Evolutionary conservation across 306 rosid genomes (phyloP).

Genomic region (Pachyrhizus erosus): DNA sequence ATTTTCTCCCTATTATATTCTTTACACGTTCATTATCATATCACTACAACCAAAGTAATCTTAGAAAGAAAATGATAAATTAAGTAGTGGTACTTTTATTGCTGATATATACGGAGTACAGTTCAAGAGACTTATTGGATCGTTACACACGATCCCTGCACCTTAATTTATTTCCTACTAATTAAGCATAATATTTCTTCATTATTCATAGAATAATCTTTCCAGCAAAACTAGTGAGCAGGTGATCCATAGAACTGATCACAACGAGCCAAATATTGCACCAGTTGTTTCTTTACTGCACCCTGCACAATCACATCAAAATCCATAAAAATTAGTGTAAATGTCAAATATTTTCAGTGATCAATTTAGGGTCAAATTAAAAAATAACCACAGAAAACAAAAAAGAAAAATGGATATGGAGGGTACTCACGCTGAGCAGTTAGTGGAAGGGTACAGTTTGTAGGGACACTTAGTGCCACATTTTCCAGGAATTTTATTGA

Average conservation of each 20-base stretch:
- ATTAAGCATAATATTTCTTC: neutral
- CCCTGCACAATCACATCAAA: slow-evolving; percentile 52
- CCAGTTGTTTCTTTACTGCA: slow-evolving; percentile 39
- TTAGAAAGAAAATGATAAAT: neutral
- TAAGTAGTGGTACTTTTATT: neutral
- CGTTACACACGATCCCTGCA: neutral
- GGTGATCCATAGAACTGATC: neutral
- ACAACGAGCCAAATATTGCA: neutral
- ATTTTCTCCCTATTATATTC: neutral
- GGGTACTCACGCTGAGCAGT: slow-evolving; percentile 57
- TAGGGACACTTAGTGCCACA: slow-evolving; percentile 63
- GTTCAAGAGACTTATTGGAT: neutral
- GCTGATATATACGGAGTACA: neutral
- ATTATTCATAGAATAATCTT: neutral
- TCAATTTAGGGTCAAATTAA: neutral
- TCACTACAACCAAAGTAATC: neutral
- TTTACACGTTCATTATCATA: neutral
- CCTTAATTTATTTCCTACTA: slow-evolving; percentile 2
- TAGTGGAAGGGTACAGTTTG: slow-evolving; percentile 71
- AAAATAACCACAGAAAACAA: neutral
- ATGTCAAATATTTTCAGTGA: neutral
- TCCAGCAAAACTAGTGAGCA: neutral
- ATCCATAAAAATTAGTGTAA: neutral
- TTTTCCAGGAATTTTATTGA: slow-evolving; percentile 39
- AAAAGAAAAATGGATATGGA: neutral